Conservation (phyloP, 23 red algal genomes). For the Gracilaria domingensis region DNA sequence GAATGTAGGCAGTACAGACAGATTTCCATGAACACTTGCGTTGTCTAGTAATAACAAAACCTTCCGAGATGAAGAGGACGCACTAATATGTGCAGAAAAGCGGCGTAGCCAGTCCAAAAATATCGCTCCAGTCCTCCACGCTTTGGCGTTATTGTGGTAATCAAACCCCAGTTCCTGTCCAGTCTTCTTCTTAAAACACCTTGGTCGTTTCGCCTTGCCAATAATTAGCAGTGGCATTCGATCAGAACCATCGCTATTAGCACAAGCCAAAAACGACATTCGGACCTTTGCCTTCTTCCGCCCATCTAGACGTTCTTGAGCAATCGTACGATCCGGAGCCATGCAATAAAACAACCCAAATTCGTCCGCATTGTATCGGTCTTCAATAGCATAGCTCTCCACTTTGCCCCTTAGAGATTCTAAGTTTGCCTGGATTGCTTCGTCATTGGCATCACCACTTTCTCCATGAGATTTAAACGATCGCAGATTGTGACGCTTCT, state of each 20-base stretch:
- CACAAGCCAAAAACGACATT: background rate
- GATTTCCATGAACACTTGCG: background rate
- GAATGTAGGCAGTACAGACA: background rate
- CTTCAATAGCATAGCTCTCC: background rate
- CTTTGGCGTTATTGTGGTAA: background rate
- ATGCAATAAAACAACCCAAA: background rate
- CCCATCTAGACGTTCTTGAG: background rate
- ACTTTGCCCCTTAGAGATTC: background rate
- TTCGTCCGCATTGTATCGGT: background rate
- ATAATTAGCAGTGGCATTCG: background rate
- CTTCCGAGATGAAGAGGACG: background rate
- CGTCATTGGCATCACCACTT: background rate
- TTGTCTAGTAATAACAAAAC: conserved; percentile 8
- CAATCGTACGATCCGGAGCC: background rate
- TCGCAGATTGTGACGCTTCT: background rate
- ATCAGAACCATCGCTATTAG: background rate
- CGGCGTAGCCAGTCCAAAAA: background rate
- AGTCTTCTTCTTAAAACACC: background rate
- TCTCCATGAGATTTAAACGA: background rate
- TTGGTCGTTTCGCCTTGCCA: background rate
- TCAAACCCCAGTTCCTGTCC: background rate
- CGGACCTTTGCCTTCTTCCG: background rate
- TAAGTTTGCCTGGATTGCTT: background rate
- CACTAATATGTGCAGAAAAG: background rate
- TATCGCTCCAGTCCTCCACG: background rate